Evolutionary conservation across 352 stramenopile species (phyloP).

Genomic region (Halophytophthora polymorphica): DNA sequence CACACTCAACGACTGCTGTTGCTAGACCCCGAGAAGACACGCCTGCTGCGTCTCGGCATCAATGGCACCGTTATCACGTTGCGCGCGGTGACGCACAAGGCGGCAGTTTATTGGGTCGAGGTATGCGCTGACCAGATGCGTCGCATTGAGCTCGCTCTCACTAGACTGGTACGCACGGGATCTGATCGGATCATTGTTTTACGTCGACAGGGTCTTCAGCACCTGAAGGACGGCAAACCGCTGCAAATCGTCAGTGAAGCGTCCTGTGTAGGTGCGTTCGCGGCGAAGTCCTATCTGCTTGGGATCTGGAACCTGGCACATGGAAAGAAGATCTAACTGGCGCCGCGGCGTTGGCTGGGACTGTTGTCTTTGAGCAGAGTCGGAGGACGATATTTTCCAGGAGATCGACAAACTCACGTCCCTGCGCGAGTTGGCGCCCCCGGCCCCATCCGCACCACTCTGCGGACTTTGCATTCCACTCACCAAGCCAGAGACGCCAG

Average conservation of each 20-base stretch:
- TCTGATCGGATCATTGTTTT: not conserved
- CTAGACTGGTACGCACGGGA: constrained; percentile 1
- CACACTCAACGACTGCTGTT: constrained; percentile 1
- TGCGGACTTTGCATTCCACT: constrained; percentile 33
- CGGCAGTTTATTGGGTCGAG: constrained; percentile 68
- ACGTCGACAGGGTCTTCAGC: constrained; percentile 37
- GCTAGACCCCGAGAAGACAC: constrained; percentile 31
- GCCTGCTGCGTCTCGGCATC: constrained; percentile 55
- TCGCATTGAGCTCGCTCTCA: not conserved
- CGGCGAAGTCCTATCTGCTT: not conserved
- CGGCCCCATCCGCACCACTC: constrained; percentile 27
- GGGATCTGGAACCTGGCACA: not conserved
- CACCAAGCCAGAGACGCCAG: constrained; percentile 17
- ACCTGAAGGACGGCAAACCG: constrained; percentile 42
- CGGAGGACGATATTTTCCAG: constrained; percentile 69
- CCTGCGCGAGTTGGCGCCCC: constrained; percentile 49
- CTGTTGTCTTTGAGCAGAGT: constrained; percentile 38
- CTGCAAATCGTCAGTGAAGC: constrained; percentile 46
- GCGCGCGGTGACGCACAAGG: constrained; percentile 61
- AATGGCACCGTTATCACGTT: constrained; percentile 67
- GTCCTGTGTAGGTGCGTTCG: constrained; percentile 39
- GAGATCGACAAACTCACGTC: constrained; percentile 67
- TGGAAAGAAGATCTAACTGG: not conserved
- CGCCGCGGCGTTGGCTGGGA: not conserved
- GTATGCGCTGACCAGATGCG: constrained; percentile 17